Conservation (phyloP, 2,329 filamentous ascomycete genomes). For the Phialophora chinensis region DNA sequence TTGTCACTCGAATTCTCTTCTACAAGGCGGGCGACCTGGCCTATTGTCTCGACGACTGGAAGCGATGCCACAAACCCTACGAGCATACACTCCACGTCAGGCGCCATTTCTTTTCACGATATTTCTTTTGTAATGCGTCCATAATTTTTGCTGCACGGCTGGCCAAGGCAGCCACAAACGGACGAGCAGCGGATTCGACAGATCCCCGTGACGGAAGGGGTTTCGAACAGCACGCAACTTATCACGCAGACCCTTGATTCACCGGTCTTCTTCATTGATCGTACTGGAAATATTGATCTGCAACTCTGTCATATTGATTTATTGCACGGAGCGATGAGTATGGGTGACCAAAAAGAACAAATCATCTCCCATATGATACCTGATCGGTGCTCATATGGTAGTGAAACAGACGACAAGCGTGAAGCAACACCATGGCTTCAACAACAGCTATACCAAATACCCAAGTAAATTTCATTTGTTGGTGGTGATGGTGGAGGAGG, state of each 20-base stretch:
- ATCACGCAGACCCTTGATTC: constrained; percentile 29
- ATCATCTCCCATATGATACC: background rate
- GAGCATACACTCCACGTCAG: constrained; percentile 3
- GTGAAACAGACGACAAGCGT: background rate
- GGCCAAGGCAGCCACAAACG: constrained; percentile 16
- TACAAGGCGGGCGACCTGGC: constrained; percentile 11
- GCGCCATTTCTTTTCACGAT: constrained; percentile 13
- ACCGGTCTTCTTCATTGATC: constrained; percentile 42
- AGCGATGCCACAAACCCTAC: constrained; percentile 6
- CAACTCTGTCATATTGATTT: constrained; percentile 42
- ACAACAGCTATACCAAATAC: constrained; percentile 13
- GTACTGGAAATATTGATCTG: constrained; percentile 38
- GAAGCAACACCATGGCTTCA: constrained; percentile 10
- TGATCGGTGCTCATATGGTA: background rate
- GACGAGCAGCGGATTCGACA: constrained; percentile 16
- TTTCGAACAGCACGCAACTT: constrained; percentile 24
- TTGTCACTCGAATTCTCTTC: constrained; percentile 23
- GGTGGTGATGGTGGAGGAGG: background rate
- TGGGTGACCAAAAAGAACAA: constrained; percentile 15
- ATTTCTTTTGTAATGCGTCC: constrained; percentile 33
- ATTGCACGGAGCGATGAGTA: constrained; percentile 38
- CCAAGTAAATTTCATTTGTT: constrained; percentile 25
- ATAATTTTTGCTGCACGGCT: constrained; percentile 13
- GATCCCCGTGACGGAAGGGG: constrained; percentile 12
- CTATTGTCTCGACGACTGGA: constrained; percentile 7